phyloP scores from a whole-genome alignment of 2,329 filamentous ascomycete species.

The Orbilia javanica region DNA sequence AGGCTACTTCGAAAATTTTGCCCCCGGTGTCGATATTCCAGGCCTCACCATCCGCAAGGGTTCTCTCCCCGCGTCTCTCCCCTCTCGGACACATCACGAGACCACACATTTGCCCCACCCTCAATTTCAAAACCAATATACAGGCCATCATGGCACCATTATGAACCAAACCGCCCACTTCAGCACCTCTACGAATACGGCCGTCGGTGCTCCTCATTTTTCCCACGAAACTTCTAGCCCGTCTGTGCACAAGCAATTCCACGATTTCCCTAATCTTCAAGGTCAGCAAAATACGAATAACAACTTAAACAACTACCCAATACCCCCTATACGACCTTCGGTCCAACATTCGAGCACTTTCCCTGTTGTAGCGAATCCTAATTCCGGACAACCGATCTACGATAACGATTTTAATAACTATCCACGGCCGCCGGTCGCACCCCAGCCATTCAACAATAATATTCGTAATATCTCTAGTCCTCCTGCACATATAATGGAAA shows the following conservation, averaged over 20 bases:
- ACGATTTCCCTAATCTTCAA: constrained; percentile 7
- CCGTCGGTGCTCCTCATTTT: background rate
- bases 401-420: constrained; percentile 1
- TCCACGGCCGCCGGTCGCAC: background rate
- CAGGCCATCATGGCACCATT: background rate
- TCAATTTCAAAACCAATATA: constrained; percentile 34
- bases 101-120: background rate
- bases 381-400: background rate
- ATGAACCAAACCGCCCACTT: constrained; percentile 20
- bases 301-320: background rate
- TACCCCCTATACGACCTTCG: background rate
- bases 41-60: constrained; percentile 38
- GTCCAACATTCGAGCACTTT: background rate
- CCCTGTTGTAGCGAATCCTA: background rate
- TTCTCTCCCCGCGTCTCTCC: constrained; percentile 10
- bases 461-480: background rate
- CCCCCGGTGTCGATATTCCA: constrained; percentile 25
- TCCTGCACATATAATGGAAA: constrained; percentile 28
- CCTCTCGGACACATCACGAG: background rate
- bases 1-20: constrained; percentile 40
- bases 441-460: background rate
- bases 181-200: constrained; percentile 26
- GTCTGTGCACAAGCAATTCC: background rate
- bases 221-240: constrained; percentile 34
- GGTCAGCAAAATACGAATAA: background rate